Evolutionary conservation across 169 alveolate genomes (phyloP).

Genomic region (Besnoitia besnoiti): DNA sequence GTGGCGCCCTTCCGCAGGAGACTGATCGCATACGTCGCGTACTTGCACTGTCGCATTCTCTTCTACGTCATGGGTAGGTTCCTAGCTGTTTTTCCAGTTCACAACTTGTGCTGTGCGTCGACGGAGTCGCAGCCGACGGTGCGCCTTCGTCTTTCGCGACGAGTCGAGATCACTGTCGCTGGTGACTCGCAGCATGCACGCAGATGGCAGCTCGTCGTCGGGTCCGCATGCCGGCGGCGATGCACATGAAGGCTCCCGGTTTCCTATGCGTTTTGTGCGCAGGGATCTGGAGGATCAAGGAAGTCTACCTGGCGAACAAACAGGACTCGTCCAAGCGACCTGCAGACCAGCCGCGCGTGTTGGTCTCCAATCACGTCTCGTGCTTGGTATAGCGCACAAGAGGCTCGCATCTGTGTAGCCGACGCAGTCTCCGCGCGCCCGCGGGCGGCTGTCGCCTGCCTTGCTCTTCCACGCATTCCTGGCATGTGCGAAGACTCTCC

Average conservation of each 20-base stretch:
- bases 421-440: not conserved
- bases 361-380: slow-evolving; percentile 33
- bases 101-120: no score
- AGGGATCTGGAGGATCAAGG: not conserved
- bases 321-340: not conserved
- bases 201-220: no score
- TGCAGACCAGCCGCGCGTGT: not conserved
- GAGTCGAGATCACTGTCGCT: no score
- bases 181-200: no score
- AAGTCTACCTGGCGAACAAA: not conserved
- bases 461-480: no score
- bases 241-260: no score
- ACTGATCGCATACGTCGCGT: not conserved
- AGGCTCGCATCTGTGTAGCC: not conserved
- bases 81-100: not conserved
- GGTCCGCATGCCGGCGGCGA: no score
- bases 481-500: no score
- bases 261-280: not conserved
- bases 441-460: no score
- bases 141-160: no score
- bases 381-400: not conserved
- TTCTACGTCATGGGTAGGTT: not conserved
- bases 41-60: not conserved
- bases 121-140: not conserved
- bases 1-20: not conserved